phyloP scores from a whole-genome alignment of 805 yeast species.

The Candida alai region DNA sequence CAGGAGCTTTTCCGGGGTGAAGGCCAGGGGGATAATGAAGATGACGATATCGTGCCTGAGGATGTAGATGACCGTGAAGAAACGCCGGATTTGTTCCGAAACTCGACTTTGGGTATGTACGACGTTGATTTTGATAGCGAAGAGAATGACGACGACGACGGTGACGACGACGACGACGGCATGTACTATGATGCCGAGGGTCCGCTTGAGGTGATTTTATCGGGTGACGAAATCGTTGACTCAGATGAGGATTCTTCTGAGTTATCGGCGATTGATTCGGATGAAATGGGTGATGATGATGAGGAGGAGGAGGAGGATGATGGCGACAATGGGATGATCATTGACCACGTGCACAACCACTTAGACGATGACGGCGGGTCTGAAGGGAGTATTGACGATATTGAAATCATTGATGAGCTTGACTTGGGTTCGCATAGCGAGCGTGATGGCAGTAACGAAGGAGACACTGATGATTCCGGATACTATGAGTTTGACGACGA shows the following conservation, averaged over 20 bases:
- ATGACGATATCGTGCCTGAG: constrained; percentile 31
- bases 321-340: constrained; percentile 8
- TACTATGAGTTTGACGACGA: constrained; percentile 17
- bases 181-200: constrained; percentile 28
- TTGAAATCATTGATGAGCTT: constrained; percentile 33
- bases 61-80: constrained; percentile 60
- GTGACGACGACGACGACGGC: background rate
- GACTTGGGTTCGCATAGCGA: constrained; percentile 21
- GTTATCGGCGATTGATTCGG: constrained; percentile 15
- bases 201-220: constrained; percentile 28
- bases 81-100: constrained; percentile 76
- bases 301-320: constrained; percentile 9
- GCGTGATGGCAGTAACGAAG: constrained; percentile 29
- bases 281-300: constrained; percentile 41
- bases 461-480: constrained; percentile 7
- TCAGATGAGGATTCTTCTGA: constrained; percentile 13
- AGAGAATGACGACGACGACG: constrained; percentile 53
- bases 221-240: constrained; percentile 19
- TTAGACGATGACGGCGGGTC: constrained; percentile 9
- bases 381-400: constrained; percentile 24
- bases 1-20: constrained; percentile 54
- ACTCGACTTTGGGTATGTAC: constrained; percentile 92
- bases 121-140: constrained; percentile 73
- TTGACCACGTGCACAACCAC: constrained; percentile 15
- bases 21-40: constrained; percentile 43